Evolutionary conservation across 2,329 filamentous ascomycete species (phyloP), one percentile per base, ranked within the genome.

Genomic region (Cyclaneusma minus): DNA sequence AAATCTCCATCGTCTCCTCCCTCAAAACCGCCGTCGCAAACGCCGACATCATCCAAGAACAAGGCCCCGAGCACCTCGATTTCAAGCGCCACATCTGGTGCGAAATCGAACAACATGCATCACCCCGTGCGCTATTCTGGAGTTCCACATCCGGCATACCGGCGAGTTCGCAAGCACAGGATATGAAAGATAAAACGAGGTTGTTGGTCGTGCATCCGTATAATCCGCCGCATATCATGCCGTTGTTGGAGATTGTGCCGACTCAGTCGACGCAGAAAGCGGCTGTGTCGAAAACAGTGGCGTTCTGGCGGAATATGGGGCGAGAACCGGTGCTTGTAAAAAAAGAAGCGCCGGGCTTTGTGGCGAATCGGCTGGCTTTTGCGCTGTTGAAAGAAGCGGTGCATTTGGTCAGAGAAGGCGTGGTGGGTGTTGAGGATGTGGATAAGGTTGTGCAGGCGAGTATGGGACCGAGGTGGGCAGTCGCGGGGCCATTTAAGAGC

Each of bases 201-300:
- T 40, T 73, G 3, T 34, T 71, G 0, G 59, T 71, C 2, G 64
- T 68, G 4, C 68, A 72, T 40, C 67, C 68, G 0, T 73, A 65
- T 43, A 72, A 72, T 29, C 68, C 63, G 13, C 68, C 67, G 2
- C 64, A 71, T 35, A 55, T 72, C 28, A 69, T 72, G 62, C 68
- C 68, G 0, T 39, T 73, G 2, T 44, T 72, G 3, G 67, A 73
- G 41, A 50, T 72, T 16, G 66, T 71, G 0, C 63, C 64, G 0
- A 55, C 52, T 2, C 55, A 54, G 4, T 31, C 35, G 16, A 69
- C 60, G 0, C 41, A 42, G 0, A 19, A 43, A 1, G 40, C 44
- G 1, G 45, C 54, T 2, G 43, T 63, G 1, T 36, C 47, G 4
- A 41, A 44, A 6, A 62, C 60, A 4, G 27, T 58, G 15, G 36